Base-by-base conservation (phyloP, 495 filamentous ascomycete species). In the Melanomma pulvis-pyrius region DNA sequence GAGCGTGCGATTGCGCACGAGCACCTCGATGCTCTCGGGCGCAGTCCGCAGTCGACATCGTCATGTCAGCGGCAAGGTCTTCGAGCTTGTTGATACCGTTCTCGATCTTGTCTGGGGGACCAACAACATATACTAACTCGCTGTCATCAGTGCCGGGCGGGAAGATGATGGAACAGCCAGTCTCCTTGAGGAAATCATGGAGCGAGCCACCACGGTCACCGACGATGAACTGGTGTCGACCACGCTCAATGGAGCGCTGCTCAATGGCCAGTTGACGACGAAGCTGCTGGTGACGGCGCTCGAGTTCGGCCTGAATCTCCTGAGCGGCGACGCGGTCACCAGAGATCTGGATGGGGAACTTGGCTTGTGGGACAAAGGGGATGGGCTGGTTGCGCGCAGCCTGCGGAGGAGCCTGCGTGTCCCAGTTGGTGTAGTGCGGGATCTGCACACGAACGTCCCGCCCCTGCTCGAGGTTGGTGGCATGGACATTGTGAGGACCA, bases 171-270 rank as follows among this genome's bases (percentile, higher is more conserved):
- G 89, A 83, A 77, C 96, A 99, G 54, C 93, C 94, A 50, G 93
- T 97, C 66, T 96, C 86, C 17, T 86, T 85, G 62, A 96, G 85
- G 80, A 99, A 93, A 48, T 96, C 83, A 54, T 97, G 87, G 47
- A 92, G 77, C 2, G 90, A 87, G 62, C 87, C 83, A 30, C 89
- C 91, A 57, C 85, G 80, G 39, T 94, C 87, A 39, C 91, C 92
- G 65, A 96, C 86, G 70, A 99, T 91, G 78, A 97, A 96, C 73
- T 92, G 92, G 75, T 96, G 93, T 44, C 89, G 87, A 21, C 88
- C 89, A 57, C 85, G 87, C 66, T 90, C 86, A 69, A 98, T 87
- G 0, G 85, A 81, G 46, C 93, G 73, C 74, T 92, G 85, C 39
- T 92, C 84, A 11, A 92, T 76, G 19, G 86, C 85, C 62, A 99